phyloP scores from a whole-genome alignment of 305 asterid genomes.

The Euphrasia arctica region DNA sequence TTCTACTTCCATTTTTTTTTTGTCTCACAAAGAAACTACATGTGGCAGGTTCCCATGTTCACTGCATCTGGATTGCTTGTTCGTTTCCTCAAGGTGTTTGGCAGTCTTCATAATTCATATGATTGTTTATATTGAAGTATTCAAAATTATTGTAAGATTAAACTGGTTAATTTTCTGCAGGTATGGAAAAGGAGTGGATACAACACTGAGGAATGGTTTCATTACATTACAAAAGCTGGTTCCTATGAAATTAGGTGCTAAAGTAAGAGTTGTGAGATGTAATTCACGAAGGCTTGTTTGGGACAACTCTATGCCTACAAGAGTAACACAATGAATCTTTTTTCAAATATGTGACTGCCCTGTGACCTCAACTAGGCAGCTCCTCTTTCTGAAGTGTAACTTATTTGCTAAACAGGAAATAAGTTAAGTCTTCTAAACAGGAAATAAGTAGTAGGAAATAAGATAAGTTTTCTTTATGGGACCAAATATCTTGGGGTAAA shows the following conservation, averaged over 20 bases:
- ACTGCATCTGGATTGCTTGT: slow-evolving; percentile 98
- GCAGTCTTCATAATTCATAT: slow-evolving; percentile 9
- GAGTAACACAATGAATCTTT: slow-evolving; percentile 14
- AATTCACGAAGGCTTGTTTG: slow-evolving; percentile 15
- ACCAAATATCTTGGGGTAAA: not conserved
- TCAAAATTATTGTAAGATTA: slow-evolving; percentile 16
- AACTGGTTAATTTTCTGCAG: slow-evolving; percentile 40
- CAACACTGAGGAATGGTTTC: slow-evolving; percentile 99
- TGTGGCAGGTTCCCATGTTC: slow-evolving; percentile 93
- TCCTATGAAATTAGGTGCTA: slow-evolving; percentile 97
- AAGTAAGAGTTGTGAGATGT: slow-evolving; percentile 25
- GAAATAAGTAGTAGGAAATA: too few species aligned
- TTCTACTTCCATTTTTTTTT: slow-evolving; percentile 3
- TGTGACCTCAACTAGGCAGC: slow-evolving; percentile 16
- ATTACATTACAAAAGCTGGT: slow-evolving; percentile 98
- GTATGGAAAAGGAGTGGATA: slow-evolving; percentile 99
- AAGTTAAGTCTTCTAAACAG: too few species aligned
- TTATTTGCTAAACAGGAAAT: slow-evolving; percentile 21
- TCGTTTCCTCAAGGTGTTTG: slow-evolving; percentile 89
- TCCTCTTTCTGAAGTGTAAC: slow-evolving; percentile 18
- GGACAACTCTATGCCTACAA: slow-evolving; percentile 17
- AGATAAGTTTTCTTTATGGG: too few species aligned
- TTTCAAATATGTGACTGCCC: slow-evolving; percentile 2
- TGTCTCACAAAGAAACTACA: slow-evolving; percentile 28
- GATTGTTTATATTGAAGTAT: not conserved